Evolutionary conservation across 2,329 filamentous ascomycete species (phyloP).

Genomic region (Peltaster fructicola): DNA sequence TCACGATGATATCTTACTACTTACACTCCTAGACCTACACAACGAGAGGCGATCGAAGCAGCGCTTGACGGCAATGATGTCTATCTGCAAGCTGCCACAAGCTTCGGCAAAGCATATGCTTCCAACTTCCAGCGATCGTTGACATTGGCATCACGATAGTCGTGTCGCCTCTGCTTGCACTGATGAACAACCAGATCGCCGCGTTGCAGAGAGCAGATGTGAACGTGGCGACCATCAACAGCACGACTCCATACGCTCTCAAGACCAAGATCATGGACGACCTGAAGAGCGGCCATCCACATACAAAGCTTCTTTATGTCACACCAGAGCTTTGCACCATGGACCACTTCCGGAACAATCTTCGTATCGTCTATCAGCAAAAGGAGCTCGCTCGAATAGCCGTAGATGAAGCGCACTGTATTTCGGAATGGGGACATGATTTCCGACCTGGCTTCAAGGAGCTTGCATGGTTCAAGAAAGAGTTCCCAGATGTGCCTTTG

Average conservation of each 20-base stretch:
- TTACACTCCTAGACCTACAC: constrained; percentile 43
- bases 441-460: constrained; percentile 86
- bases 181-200: constrained; percentile 93
- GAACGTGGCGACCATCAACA: constrained; percentile 71
- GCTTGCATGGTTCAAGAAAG: constrained; percentile 67
- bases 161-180: constrained; percentile 68
- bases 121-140: constrained; percentile 76
- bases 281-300: constrained; percentile 72
- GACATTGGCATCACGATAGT: constrained; percentile 82
- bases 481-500: constrained; percentile 70
- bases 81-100: constrained; percentile 78
- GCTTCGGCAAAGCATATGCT: constrained; percentile 91
- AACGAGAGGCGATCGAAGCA: constrained; percentile 73
- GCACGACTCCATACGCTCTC: constrained; percentile 50
- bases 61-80: constrained; percentile 74
- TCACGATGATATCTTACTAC: constrained; percentile 1
- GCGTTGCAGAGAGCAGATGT: constrained; percentile 58
- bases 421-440: constrained; percentile 96
- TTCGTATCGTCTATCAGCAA: constrained; percentile 60
- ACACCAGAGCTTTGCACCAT: constrained; percentile 77
- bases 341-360: constrained; percentile 56
- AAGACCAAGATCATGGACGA: constrained; percentile 58
- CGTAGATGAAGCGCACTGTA: constrained; percentile 90
- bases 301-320: constrained; percentile 71
- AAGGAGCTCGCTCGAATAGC: constrained; percentile 73